A percentile compares a stretch with the other conserved stretches of the same genome.
These are phyloP conservation scores for Daldinia loculata DNA, from an alignment of 495 filamentous ascomycete genomes.

Conservation along the genomic window DNA sequence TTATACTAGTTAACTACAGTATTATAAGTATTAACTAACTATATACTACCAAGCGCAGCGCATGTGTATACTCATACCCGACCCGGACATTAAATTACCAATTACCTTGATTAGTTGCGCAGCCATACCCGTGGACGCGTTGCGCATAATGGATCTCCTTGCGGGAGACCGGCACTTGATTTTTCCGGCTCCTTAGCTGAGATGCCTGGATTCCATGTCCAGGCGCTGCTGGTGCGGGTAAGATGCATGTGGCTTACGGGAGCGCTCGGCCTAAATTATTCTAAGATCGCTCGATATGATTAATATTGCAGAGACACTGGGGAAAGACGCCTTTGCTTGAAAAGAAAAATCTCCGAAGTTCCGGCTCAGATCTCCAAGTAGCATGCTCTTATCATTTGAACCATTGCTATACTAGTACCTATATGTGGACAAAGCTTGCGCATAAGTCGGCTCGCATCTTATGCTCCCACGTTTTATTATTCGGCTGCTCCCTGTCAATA, in stretches of 20 bases:
- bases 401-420: slow-evolving; percentile 20
- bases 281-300: slow-evolving; percentile 19
- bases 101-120: neutral
- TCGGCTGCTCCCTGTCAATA: slow-evolving; percentile 31
- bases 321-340: slow-evolving; percentile 26
- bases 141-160: neutral
- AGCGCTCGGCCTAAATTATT: slow-evolving; percentile 33
- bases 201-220: neutral
- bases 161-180: neutral
- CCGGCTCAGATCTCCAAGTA: slow-evolving; percentile 35
- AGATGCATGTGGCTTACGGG: slow-evolving; percentile 26
- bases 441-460: slow-evolving; percentile 33
- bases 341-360: slow-evolving; percentile 41
- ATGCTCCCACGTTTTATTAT: slow-evolving; percentile 32
- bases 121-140: neutral
- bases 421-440: slow-evolving; percentile 25
- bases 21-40: no score
- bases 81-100: slow-evolving; percentile 1
- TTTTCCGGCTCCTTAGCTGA: slow-evolving; percentile 27
- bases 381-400: slow-evolving; percentile 31
- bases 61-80: neutral
- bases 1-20: neutral
- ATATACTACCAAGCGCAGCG: no score
- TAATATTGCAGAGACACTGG: slow-evolving; percentile 15
- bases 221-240: neutral